Evolutionary conservation across 2,329 filamentous ascomycete genomes (phyloP), one percentile per base, ranked within the genome.

Genomic region (Diplocarpon mali): DNA sequence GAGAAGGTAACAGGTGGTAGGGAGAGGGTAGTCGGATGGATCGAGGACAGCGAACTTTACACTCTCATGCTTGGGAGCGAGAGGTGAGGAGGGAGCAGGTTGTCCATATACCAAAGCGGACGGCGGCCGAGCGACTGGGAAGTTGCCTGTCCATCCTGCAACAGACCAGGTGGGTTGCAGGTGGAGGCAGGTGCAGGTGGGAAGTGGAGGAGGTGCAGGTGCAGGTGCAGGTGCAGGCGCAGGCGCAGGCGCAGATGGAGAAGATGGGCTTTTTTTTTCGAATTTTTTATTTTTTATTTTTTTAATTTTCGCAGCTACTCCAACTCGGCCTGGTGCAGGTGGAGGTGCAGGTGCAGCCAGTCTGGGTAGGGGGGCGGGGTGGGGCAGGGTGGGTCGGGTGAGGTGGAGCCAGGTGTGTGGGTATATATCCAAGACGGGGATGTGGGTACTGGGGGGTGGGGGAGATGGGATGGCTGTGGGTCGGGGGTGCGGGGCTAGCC

Each of bases 101-200:
- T 52, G 42, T 34, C 46, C 49, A 54, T 55, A 55, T 55, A 57
- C 44, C 44, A 38, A 40, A 6, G 16, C 43, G 36, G 36, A 41
- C 47, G 49, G 49, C 34, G 40, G 34, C 17, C 15, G 27, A 15
- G 35, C 43, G 47, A 44, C 42, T 42, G 35, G 52, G 46, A 45
- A 34, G 46, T 50, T 47, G 52, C 45, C 47, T 46, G 49, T 43
- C 34, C 47, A 47, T 44, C 47, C 49, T 48, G 48, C 48, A 49
- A 41, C 44, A 44, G 35, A 44, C 20, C 20, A 4, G 20, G 20
- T 24, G 20, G 20, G 20, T 24, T 4, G 20, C 7, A 7, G 20
- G 20, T 41, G 40, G 49, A 42, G 46, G 40, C 30, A 42, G 41
- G 46, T 50, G 49, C 47, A 50, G 40, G 41, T 50, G 48, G 48